Conservation (phyloP, 2,329 filamentous ascomycete genomes). For the Colletotrichum eremochloae region DNA sequence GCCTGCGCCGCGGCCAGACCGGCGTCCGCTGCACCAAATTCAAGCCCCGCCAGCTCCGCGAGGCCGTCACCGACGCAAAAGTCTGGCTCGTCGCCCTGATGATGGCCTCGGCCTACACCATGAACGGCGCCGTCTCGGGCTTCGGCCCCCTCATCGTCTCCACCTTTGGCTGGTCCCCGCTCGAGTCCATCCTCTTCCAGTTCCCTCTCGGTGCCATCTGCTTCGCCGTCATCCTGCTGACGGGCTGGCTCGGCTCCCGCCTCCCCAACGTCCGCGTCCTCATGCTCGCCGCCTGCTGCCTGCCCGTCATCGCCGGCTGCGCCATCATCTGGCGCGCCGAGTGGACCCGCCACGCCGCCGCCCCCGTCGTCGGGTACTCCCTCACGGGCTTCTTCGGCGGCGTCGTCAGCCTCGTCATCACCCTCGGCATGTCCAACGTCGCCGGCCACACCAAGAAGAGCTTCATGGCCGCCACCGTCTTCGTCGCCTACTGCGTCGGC, state of each 20-base stretch:
- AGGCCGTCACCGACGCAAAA: constrained; percentile 71
- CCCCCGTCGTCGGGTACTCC: constrained; percentile 78
- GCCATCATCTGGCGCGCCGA: constrained; percentile 79
- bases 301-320: constrained; percentile 82
- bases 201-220: constrained; percentile 81
- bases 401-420: constrained; percentile 72
- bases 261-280: constrained; percentile 74
- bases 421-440: constrained; percentile 73
- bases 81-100: constrained; percentile 75
- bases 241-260: constrained; percentile 73
- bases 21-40: constrained; percentile 73
- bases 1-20: constrained; percentile 72
- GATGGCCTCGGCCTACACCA: constrained; percentile 78
- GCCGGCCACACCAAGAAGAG: constrained; percentile 84
- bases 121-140: constrained; percentile 78
- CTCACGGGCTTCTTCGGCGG: constrained; percentile 81
- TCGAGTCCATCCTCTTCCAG: constrained; percentile 78
- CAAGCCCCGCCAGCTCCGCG: constrained; percentile 70
- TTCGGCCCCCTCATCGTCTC: constrained; percentile 80
- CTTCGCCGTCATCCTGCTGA: constrained; percentile 74
- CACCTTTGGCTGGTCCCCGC: constrained; percentile 75
- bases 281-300: constrained; percentile 74
- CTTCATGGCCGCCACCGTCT: constrained; percentile 80
- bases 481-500: constrained; percentile 80
- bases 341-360: constrained; percentile 74